These are phyloP conservation scores for Aspergillus sojae DNA, from an alignment of 2,329 filamentous ascomycete species.

Conservation along the genomic window DNA sequence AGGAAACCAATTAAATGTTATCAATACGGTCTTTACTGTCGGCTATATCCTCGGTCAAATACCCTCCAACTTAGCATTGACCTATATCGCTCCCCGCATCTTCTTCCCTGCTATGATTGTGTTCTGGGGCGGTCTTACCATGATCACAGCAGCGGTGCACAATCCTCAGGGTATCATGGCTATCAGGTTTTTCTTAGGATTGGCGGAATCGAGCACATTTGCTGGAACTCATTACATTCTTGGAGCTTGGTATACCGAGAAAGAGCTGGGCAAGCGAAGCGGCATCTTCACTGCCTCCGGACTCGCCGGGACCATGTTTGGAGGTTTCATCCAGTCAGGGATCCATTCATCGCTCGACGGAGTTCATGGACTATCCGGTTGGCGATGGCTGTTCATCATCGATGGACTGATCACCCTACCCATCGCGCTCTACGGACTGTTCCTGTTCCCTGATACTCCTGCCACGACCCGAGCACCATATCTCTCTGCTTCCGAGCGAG, in stretches of 20 bases:
- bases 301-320: constrained; percentile 40
- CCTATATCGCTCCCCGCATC: constrained; percentile 28
- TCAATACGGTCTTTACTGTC: constrained; percentile 30
- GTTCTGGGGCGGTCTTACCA: constrained; percentile 35
- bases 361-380: constrained; percentile 31
- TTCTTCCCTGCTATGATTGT: constrained; percentile 35
- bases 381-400: constrained; percentile 44
- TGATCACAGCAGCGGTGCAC: constrained; percentile 34
- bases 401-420: constrained; percentile 47
- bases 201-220: constrained; percentile 37
- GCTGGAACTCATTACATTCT: constrained; percentile 43
- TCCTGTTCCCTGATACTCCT: constrained; percentile 45
- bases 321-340: constrained; percentile 39
- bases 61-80: constrained; percentile 29
- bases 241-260: constrained; percentile 48
- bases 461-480: constrained; percentile 39
- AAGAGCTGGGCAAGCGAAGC: constrained; percentile 41
- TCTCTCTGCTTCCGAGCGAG: constrained; percentile 33
- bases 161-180: constrained; percentile 36
- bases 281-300: constrained; percentile 40
- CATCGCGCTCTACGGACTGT: constrained; percentile 47
- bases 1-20: constrained; percentile 33
- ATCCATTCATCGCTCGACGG: constrained; percentile 35
- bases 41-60: constrained; percentile 30
- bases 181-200: constrained; percentile 42